These are phyloP conservation scores for Solanum hybrid DNA, from an alignment of 305 asterid genomes.

Conservation along the genomic window DNA sequence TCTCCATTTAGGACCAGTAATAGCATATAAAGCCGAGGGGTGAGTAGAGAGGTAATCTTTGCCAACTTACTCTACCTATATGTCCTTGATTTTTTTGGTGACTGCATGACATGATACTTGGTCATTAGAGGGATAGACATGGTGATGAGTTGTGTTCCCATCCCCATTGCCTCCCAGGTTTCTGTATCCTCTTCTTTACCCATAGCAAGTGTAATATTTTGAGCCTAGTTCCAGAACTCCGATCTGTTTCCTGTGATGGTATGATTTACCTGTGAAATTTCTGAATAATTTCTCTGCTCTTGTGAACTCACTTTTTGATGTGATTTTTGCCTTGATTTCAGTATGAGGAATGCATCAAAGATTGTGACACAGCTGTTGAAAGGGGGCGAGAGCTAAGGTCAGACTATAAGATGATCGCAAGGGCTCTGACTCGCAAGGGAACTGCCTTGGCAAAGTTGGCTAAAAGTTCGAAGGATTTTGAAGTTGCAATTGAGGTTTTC, in stretches of 20 bases:
- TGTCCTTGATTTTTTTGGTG: neutral
- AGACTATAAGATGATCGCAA: slow-evolving; percentile 82
- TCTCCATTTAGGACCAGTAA: neutral
- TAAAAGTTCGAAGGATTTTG: slow-evolving; percentile 64
- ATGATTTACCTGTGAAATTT: neutral
- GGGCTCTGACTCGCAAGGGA: slow-evolving; percentile 91
- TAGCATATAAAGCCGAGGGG: neutral
- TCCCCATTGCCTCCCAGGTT: neutral
- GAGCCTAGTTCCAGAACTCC: neutral
- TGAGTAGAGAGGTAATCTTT: neutral
- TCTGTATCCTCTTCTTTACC: neutral
- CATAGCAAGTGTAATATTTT: neutral
- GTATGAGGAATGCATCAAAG: slow-evolving; percentile 79
- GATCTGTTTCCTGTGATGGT: neutral
- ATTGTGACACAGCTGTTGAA: slow-evolving; percentile 90
- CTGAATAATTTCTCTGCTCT: neutral
- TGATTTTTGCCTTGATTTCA: slow-evolving; percentile 8
- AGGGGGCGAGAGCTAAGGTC: slow-evolving; percentile 82
- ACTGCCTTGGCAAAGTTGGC: slow-evolving; percentile 74
- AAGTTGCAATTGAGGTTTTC: slow-evolving; percentile 73
- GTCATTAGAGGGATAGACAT: neutral
- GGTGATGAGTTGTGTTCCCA: neutral
- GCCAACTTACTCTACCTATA: neutral
- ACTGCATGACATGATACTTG: neutral
- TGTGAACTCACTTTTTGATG: neutral